A percentile compares a stretch with the other conserved stretches of the same genome.
phyloP scores from a whole-genome alignment of 148 eudicot genomes.

The Chenopodium suecicum region DNA sequence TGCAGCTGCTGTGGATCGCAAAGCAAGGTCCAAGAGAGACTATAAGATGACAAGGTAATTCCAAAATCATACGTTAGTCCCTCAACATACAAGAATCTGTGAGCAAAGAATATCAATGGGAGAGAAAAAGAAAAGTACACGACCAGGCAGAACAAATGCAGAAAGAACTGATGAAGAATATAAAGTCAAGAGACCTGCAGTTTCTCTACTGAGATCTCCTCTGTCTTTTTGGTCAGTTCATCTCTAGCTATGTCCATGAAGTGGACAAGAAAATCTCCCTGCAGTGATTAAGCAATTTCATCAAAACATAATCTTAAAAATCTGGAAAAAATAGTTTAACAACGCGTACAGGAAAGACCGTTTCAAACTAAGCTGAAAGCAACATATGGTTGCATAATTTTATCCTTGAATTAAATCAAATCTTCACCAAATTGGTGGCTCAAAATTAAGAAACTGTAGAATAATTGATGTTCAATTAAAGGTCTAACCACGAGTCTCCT shows the following conservation, averaged over 20 bases:
- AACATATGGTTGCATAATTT: neutral
- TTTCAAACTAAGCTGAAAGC: conserved; percentile 10
- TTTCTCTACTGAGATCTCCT: conserved; percentile 90
- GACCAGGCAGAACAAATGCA: conserved; percentile 7
- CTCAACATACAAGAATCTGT: neutral
- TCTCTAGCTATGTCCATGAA: conserved; percentile 98
- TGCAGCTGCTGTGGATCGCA: conserved; percentile 94
- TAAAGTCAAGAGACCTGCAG: conserved; percentile 65
- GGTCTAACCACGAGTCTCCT: neutral
- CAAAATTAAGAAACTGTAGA: neutral
- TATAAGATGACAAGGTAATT: conserved; percentile 29
- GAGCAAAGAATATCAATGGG: conserved; percentile 4
- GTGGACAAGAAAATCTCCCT: conserved; percentile 99
- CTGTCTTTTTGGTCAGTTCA: conserved; percentile 76
- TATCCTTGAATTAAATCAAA: neutral
- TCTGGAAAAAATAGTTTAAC: neutral
- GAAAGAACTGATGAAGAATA: neutral
- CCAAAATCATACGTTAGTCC: conserved; percentile 7
- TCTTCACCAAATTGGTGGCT: neutral
- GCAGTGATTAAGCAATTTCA: conserved; percentile 22
- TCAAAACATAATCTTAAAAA: neutral
- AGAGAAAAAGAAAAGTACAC: neutral
- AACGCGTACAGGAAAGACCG: neutral
- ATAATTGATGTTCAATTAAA: neutral
- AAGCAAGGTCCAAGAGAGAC: conserved; percentile 97